Evolutionary conservation across 1,284 basidiomycete genomes (phyloP).

Genomic region (Agroathelia rolfsii): DNA sequence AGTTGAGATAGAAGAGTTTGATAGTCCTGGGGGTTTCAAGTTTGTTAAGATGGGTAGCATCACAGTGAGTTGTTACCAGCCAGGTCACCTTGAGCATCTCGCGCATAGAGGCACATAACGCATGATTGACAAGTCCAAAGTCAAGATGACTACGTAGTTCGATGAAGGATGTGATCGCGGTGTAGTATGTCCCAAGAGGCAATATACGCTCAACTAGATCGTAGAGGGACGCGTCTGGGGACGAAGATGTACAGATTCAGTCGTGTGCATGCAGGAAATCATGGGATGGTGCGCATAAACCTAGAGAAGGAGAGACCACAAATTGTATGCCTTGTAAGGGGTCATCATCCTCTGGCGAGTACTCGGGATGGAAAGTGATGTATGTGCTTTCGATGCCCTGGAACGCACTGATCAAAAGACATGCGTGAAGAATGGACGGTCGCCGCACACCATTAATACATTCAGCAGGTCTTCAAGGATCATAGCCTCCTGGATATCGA

Average conservation of each 20-base stretch:
- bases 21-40: constrained; percentile 74
- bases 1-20: constrained; percentile 89
- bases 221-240: constrained; percentile 81
- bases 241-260: too few species aligned
- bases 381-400: constrained; percentile 70
- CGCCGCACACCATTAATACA: constrained; percentile 69
- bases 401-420: constrained; percentile 69
- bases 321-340: constrained; percentile 79
- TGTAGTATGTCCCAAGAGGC: constrained; percentile 89
- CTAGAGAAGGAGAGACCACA: constrained; percentile 63
- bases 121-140: constrained; percentile 92
- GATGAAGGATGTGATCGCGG: constrained; percentile 84
- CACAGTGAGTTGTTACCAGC: too few species aligned
- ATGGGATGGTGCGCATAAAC: constrained; percentile 33
- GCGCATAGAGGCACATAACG: constrained; percentile 86
- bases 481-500: constrained; percentile 87
- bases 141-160: constrained; percentile 80
- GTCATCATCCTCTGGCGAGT: constrained; percentile 77
- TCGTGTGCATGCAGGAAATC: too few species aligned
- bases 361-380: constrained; percentile 65
- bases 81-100: constrained; percentile 83
- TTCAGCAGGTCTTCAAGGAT: constrained; percentile 88
- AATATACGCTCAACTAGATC: constrained; percentile 84
- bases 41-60: too few species aligned
- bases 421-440: not conserved